Percentiles rank a stretch among this genome's conserved stretches.
These are phyloP conservation scores for Neurospora terricola DNA, from an alignment of 495 filamentous ascomycete genomes.

Conservation along the genomic window DNA sequence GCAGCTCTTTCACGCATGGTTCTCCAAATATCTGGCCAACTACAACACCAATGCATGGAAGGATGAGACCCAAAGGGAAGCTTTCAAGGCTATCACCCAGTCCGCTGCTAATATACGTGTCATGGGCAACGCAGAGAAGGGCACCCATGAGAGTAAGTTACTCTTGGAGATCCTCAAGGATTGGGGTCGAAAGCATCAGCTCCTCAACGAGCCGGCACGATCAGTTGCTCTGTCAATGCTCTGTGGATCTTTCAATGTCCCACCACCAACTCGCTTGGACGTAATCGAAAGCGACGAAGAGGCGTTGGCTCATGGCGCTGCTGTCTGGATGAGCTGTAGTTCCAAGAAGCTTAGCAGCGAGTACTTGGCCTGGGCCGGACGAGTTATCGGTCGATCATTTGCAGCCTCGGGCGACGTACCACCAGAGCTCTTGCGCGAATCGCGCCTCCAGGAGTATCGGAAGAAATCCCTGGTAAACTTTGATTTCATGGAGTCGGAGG, in stretches of 20 bases:
- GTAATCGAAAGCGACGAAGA: constrained; percentile 52
- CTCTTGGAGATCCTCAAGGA: constrained; percentile 67
- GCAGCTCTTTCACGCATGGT: constrained; percentile 60
- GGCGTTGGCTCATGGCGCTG: constrained; percentile 47
- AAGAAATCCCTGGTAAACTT: constrained; percentile 26
- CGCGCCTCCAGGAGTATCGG: constrained; percentile 39
- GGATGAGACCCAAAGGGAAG: constrained; percentile 30
- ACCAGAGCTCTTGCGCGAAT: constrained; percentile 47
- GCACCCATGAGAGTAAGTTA: constrained; percentile 59
- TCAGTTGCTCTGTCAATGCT: constrained; percentile 65
- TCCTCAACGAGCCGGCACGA: constrained; percentile 59
- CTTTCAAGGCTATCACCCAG: constrained; percentile 54
- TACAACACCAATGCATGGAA: constrained; percentile 45
- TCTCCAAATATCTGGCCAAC: constrained; percentile 47
- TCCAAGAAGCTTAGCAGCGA: constrained; percentile 47
- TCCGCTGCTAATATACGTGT: constrained; percentile 50
- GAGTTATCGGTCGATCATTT: constrained; percentile 76
- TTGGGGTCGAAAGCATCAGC: constrained; percentile 43
- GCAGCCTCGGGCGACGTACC: constrained; percentile 60
- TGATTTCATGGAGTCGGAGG: constrained; percentile 26
- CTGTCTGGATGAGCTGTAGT: constrained; percentile 66
- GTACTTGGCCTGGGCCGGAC: constrained; percentile 76
- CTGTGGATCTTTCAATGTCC: constrained; percentile 57
- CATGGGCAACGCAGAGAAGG: constrained; percentile 48
- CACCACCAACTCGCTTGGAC: constrained; percentile 45